Conservation (phyloP, 768 basidiomycete genomes). For the Boletus rufocinnamomeus region DNA sequence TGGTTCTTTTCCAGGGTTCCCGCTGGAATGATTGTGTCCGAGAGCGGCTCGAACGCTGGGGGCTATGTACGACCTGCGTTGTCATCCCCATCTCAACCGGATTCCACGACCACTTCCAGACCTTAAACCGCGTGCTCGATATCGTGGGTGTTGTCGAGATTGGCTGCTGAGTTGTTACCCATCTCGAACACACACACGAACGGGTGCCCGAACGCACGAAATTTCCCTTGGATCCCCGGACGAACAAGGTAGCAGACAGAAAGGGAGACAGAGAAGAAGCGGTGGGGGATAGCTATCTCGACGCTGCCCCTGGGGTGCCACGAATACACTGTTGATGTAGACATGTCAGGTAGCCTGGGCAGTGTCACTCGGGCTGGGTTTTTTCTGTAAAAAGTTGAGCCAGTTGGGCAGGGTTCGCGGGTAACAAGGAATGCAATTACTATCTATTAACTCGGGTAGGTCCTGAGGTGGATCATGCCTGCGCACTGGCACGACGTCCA, state of each 20-base stretch:
- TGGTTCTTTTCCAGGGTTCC: neutral
- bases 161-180: neutral
- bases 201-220: slow-evolving; percentile 1
- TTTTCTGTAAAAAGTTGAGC: neutral
- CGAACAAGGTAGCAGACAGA: neutral
- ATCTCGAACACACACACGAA: slow-evolving; percentile 3
- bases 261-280: neutral
- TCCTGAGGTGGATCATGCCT: neutral
- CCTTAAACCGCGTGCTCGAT: slow-evolving; percentile 12
- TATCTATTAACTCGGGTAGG: neutral
- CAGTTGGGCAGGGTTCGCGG: neutral
- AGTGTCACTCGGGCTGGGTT: neutral
- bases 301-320: neutral
- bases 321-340: neutral
- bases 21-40: too few relatives aligned
- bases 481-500: neutral
- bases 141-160: neutral
- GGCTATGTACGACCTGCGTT: neutral
- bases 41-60: neutral
- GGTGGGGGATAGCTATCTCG: neutral
- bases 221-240: neutral
- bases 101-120: neutral
- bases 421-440: neutral
- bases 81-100: neutral
- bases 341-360: neutral